Conservation (phyloP, 495 filamentous ascomycete species). For the Apodospora peruviana region DNA sequence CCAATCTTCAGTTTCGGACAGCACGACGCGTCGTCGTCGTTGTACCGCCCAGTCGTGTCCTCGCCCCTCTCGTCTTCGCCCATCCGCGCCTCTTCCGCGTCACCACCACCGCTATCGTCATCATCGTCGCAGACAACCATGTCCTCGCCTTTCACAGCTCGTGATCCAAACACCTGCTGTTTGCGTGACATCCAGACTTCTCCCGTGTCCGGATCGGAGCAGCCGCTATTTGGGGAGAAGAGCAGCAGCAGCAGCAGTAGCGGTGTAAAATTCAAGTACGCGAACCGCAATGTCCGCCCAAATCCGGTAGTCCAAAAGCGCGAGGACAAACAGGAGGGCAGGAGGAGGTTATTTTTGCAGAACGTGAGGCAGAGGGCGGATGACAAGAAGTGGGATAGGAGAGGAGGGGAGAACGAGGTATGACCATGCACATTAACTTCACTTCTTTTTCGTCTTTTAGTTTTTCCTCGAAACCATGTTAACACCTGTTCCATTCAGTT, state of each 20-base stretch:
- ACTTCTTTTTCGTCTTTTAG: too few relatives aligned
- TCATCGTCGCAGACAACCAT: not conserved
- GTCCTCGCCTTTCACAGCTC: not conserved
- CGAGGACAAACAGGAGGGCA: conserved; percentile 35
- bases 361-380: conserved; percentile 70
- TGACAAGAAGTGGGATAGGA: conserved; percentile 55
- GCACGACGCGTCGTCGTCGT: conserved; percentile 19
- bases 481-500: conserved; percentile 23
- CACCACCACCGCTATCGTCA: not conserved
- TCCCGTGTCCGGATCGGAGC: conserved; percentile 4
- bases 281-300: conserved; percentile 11
- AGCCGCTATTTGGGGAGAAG: not conserved
- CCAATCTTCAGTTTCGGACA: conserved; percentile 9
- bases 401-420: conserved; percentile 77
- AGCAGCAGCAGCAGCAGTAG: conserved; percentile 7
- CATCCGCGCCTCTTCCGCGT: conserved; percentile 12
- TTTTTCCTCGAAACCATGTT: not conserved
- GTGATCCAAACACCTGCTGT: not conserved
- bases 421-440: conserved; percentile 2
- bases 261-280: conserved; percentile 22
- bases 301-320: conserved; percentile 18
- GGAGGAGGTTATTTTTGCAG: conserved; percentile 65
- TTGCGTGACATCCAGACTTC: conserved; percentile 12
- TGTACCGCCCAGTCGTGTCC: conserved; percentile 13
- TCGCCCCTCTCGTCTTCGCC: conserved; percentile 19